phyloP scores from a whole-genome alignment of 2,329 filamentous ascomycete species.

The Microdochium nivale region DNA sequence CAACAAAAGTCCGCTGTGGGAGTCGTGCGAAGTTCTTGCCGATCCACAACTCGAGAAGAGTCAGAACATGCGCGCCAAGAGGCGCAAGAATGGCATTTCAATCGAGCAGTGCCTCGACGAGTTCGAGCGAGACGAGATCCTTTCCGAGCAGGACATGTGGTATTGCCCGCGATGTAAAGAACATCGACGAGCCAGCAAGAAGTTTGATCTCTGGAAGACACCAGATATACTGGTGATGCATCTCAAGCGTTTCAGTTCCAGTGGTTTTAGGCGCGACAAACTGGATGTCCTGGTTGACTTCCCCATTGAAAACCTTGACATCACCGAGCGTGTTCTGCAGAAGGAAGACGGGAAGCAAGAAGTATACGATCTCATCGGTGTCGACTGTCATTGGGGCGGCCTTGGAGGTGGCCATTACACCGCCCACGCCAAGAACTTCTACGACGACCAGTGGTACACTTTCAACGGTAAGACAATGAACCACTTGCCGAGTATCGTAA shows the following conservation, averaged over 20 bases:
- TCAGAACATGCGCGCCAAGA: constrained; percentile 52
- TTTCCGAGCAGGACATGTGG: constrained; percentile 96
- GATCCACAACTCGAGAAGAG: constrained; percentile 58
- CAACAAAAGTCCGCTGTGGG: constrained; percentile 40
- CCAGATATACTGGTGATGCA: constrained; percentile 94
- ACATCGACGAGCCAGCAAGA: constrained; percentile 85
- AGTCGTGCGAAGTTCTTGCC: constrained; percentile 40
- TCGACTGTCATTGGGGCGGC: constrained; percentile 92
- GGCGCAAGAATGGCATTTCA: constrained; percentile 68
- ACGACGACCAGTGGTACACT: constrained; percentile 85
- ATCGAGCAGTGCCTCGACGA: constrained; percentile 89
- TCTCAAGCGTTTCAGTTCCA: constrained; percentile 88
- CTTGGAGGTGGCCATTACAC: constrained; percentile 95
- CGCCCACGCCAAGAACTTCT: constrained; percentile 86
- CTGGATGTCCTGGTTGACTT: constrained; percentile 88
- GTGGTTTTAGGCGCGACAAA: constrained; percentile 77
- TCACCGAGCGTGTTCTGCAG: constrained; percentile 70
- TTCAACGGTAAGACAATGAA: constrained; percentile 71
- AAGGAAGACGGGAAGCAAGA: constrained; percentile 74
- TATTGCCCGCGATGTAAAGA: constrained; percentile 96
- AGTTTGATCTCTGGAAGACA: constrained; percentile 93
- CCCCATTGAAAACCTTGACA: constrained; percentile 77
- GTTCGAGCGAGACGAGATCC: constrained; percentile 85
- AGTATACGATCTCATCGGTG: constrained; percentile 87
- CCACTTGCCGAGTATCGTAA: not conserved